Evolutionary conservation across 2,329 filamentous ascomycete species (phyloP).

Genomic region (Didymella pinodella): DNA sequence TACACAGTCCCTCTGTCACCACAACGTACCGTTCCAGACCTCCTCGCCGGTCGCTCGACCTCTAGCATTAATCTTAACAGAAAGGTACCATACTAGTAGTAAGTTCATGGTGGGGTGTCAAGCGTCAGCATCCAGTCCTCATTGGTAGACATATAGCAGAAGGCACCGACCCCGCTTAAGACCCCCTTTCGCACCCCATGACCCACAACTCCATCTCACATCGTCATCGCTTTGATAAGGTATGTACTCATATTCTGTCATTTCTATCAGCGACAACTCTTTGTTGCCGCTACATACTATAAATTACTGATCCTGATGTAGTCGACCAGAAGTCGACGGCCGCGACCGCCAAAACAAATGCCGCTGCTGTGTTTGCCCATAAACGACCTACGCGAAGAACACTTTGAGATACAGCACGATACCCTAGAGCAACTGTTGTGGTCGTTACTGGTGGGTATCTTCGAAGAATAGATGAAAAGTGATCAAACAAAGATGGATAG

Average conservation of each 20-base stretch:
- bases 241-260: conserved; percentile 15
- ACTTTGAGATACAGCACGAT: conserved; percentile 11
- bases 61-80: not conserved
- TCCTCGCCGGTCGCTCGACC: not conserved
- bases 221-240: conserved; percentile 22
- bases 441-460: conserved; percentile 26
- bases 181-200: conserved; percentile 21
- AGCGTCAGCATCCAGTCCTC: conserved; percentile 19
- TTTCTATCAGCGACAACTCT: conserved; percentile 3
- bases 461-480: conserved; percentile 28
- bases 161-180: conserved; percentile 25
- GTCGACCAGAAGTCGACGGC: conserved; percentile 14
- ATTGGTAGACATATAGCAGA: conserved; percentile 27
- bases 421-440: conserved; percentile 27
- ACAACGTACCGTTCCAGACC: conserved; percentile 1
- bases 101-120: conserved; percentile 3
- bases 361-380: conserved; percentile 10
- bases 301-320: conserved; percentile 38
- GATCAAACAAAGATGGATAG: conserved; percentile 1
- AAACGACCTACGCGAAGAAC: conserved; percentile 22
- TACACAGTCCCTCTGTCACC: conserved; percentile 17
- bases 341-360: conserved; percentile 15
- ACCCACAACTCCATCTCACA: conserved; percentile 21
- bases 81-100: conserved; percentile 1
- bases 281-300: conserved; percentile 35